A percentile compares a stretch with the other conserved stretches of the same genome.
Conservation (phyloP, 2,329 filamentous ascomycete species). For the Pseudogymnoascus sp. region DNA sequence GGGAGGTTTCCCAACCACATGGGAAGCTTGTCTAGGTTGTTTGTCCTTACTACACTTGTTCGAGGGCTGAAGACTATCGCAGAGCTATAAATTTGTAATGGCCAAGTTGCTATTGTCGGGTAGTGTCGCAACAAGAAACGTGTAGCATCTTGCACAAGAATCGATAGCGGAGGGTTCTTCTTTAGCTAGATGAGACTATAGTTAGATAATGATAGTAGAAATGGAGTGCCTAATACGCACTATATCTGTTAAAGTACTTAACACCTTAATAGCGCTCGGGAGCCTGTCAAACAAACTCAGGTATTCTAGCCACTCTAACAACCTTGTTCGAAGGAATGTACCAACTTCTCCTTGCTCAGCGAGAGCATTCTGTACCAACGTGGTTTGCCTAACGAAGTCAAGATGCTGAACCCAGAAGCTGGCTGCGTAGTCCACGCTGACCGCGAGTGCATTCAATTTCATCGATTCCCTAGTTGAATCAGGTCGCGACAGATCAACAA, state of each 20-base stretch:
- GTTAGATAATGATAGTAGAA: constrained; percentile 9
- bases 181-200: constrained; percentile 12
- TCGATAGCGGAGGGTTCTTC: constrained; percentile 12
- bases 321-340: constrained; percentile 20
- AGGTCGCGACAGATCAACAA: constrained; percentile 19
- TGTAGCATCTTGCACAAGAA: constrained; percentile 16
- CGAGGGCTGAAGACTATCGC: constrained; percentile 18
- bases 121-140: too few relatives aligned
- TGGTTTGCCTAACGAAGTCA: constrained; percentile 10
- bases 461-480: constrained; percentile 18
- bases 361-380: constrained; percentile 10
- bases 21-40: constrained; percentile 15
- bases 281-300: constrained; percentile 22
- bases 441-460: constrained; percentile 11
- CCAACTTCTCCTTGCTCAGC: constrained; percentile 11
- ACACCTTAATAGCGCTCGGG: constrained; percentile 14
- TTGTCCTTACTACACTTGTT: constrained; percentile 14
- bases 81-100: constrained; percentile 18
- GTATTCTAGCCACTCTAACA: constrained; percentile 27
- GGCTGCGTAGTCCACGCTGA: constrained; percentile 22
- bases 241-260: constrained; percentile 16
- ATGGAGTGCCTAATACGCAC: constrained; percentile 13
- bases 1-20: constrained; percentile 14
- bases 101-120: too few relatives aligned
- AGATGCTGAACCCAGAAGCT: constrained; percentile 24